A percentile compares a stretch with the other conserved stretches of the same genome.
Conservation (phyloP, 805 yeast genomes). For the Starmera amethionina region DNA sequence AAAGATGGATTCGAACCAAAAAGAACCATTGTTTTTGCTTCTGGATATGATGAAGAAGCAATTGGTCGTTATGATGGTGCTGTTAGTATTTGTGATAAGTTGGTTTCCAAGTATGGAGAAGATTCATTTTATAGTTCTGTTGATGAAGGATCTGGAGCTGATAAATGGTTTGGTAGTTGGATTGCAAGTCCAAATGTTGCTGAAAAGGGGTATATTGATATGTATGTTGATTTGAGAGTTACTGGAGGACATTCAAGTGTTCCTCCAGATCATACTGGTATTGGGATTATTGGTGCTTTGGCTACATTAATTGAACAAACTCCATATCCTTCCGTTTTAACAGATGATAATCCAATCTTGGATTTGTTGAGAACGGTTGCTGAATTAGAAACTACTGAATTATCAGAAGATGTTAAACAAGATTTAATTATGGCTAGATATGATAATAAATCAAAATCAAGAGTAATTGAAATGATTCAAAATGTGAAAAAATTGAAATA, state of each 20-base stretch:
- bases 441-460: conserved; percentile 24
- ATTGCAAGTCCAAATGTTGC: conserved; percentile 44
- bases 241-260: no score
- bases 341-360: conserved; percentile 39
- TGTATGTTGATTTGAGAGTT: conserved; percentile 37
- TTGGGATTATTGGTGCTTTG: conserved; percentile 59
- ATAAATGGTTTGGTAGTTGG: conserved; percentile 23
- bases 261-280: conserved; percentile 11
- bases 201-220: conserved; percentile 52
- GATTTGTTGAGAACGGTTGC: neutral
- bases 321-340: conserved; percentile 33
- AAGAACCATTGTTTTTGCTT: conserved; percentile 53
- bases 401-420: conserved; percentile 12
- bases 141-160: conserved; percentile 46
- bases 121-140: conserved; percentile 48
- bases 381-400: neutral
- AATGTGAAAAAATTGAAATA: neutral
- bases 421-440: conserved; percentile 23
- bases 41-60: conserved; percentile 76
- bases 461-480: conserved; percentile 19
- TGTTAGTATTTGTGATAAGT: conserved; percentile 25
- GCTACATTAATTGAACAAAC: conserved; percentile 44
- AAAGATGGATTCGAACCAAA: conserved; percentile 42
- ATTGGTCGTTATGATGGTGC: no score
- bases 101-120: conserved; percentile 44